Evolutionary conservation across 805 yeast species (phyloP), one percentile per base, ranked within the genome.

Genomic region (Pichia nanzhaoensis): DNA sequence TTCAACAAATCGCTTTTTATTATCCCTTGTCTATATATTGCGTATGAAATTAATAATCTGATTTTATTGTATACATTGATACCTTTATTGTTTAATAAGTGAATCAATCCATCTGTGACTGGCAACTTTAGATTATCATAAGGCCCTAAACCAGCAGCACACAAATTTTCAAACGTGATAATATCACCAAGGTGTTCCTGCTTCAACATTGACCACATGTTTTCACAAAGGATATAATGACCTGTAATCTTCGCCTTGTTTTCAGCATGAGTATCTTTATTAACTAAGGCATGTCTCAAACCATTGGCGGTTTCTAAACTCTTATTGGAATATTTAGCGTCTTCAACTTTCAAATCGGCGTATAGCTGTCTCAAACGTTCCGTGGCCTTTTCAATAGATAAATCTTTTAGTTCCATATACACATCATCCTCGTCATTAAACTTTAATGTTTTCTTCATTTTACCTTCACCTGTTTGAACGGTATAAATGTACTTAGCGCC

Each of bases 121-220:
- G 84, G 80, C 20, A 85, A 64, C 42, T 74, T 71, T 53, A 76
- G 76, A 37, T 74, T 73, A 52, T 75, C 75, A 22, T 73, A 73
- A 3, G 91, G 89, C 51, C 86, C 84, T 39, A 80, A 69, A 45
- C 79, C 80, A 3, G 88, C 85, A 4, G 84, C 77, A 51, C 89
- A 72, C 17, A 81, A 76, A 64, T 90, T 96, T 64, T 93, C 98
- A 47, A 89, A 73, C 51, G 86, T 93, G 1, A 95, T 87, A 17
- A 85, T 70, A 48, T 78, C 87, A 10, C 56, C 46, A 12, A 59
- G 19, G 24, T 48, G 45, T 40, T 55, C 59, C 3, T 55, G 51
- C 18, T 8, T 83, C 79, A 51, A 88, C 65, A 50, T 75, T 72
- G 49, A 79, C 69, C 41, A 80, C 75, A 58, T 79, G 55, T 78